These are phyloP conservation scores for Neonectria magnoliae DNA, from an alignment of 2,329 filamentous ascomycete species.

Conservation along the genomic window DNA sequence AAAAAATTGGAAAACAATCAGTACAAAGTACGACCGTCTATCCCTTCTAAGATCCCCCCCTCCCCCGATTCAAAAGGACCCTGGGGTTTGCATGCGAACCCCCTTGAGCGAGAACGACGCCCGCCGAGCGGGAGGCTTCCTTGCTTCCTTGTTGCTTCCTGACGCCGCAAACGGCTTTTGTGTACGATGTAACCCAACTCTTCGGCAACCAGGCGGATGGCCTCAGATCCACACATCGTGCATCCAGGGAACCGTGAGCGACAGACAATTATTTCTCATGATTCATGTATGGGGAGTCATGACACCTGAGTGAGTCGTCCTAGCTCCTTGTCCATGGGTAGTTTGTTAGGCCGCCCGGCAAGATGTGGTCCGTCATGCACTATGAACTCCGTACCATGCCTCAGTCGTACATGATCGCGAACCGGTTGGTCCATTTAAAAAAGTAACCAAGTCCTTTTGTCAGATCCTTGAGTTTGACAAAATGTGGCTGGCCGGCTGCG, in stretches of 20 bases:
- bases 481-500: not conserved
- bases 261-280: slow-evolving; percentile 9
- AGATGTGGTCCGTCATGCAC: not conserved
- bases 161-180: not conserved
- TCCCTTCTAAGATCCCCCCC: not conserved
- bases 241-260: not conserved
- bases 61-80: slow-evolving; percentile 13
- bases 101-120: slow-evolving; percentile 1
- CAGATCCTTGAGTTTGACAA: not conserved
- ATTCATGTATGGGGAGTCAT: slow-evolving; percentile 18
- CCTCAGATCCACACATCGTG: not conserved
- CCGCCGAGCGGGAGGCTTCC: not conserved
- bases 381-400: not conserved
- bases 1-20: not conserved
- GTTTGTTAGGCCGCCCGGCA: not conserved
- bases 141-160: not conserved
- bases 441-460: not conserved
- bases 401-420: slow-evolving; percentile 3
- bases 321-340: not conserved
- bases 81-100: slow-evolving; percentile 1
- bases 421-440: slow-evolving; percentile 3
- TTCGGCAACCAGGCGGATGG: not conserved
- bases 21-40: not conserved
- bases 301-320: slow-evolving; percentile 16
- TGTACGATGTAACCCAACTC: not conserved